Percentiles rank a stretch among this genome's conserved stretches.
Evolutionary conservation across 1,284 basidiomycete species (phyloP).

Genomic region (Cystobasidium pallidum): DNA sequence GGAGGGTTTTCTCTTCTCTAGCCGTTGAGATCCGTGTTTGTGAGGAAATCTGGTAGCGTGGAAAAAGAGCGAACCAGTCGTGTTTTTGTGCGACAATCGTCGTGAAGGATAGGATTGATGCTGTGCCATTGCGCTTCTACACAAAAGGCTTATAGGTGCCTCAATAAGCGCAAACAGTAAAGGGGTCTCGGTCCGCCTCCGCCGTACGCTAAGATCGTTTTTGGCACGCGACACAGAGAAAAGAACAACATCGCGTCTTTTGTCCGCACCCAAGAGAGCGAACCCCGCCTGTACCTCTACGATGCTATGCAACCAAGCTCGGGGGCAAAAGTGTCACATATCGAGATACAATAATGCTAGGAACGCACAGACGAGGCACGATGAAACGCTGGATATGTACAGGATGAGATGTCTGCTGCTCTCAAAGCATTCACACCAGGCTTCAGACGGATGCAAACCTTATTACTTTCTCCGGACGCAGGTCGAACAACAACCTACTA

Average conservation of each 20-base stretch:
- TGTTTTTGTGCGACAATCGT: slow-evolving; percentile 13
- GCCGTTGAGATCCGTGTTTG: slow-evolving; percentile 17
- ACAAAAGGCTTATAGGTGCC: slow-evolving; percentile 12
- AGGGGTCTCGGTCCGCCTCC: slow-evolving; percentile 12
- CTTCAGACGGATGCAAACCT: no score
- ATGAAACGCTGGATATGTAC: no score
- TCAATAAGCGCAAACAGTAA: slow-evolving; percentile 22
- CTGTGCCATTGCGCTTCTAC: slow-evolving; percentile 18
- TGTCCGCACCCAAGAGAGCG: slow-evolving; percentile 6
- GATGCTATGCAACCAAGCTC: slow-evolving; percentile 16
- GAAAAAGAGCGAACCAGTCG: slow-evolving; percentile 17
- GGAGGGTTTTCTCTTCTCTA: slow-evolving; percentile 13
- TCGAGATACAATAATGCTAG: slow-evolving; percentile 20
- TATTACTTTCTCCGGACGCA: no score
- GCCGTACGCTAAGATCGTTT: slow-evolving; percentile 22
- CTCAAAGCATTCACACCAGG: no score
- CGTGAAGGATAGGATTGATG: slow-evolving; percentile 14
- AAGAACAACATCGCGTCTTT: slow-evolving; percentile 9
- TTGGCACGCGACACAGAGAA: slow-evolving; percentile 16
- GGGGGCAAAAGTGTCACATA: slow-evolving; percentile 19
- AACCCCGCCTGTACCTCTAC: slow-evolving; percentile 10
- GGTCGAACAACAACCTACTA: no score
- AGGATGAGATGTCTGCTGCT: no score
- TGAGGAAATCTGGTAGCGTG: slow-evolving; percentile 6
- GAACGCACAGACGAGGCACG: slow-evolving; percentile 17